Base-by-base conservation (phyloP, 1,284 basidiomycete species). In the Hypsizygus ulmarius region DNA sequence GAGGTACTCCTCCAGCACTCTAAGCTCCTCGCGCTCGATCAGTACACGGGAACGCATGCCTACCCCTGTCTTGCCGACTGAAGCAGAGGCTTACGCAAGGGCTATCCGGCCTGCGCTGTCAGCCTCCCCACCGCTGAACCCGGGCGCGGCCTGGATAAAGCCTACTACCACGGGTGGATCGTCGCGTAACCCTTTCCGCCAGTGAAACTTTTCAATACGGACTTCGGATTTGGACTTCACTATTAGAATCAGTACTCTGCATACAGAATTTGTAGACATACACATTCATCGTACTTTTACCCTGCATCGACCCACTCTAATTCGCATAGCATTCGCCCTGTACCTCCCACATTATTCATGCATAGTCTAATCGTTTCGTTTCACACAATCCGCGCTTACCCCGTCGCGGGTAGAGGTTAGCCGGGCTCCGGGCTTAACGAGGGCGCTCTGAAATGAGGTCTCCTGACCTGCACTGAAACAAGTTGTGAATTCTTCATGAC, bases 41-140 rank as follows among this genome's bases (percentile, higher is more conserved):
- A 50, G 52, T 39, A 56, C 49, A 43, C 56, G 67, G 54, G 61
- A 63, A 19, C 57, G 43, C 30, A 48, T 38, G 37, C 49, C 36
- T 46, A 39, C 40, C 16, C 36, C 47, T 45, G 14, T 62, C 27
- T 46, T 56, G 27, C 62, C 66, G 42, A 82, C 81, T 10, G 80
- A 79, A 33, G 85, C 84, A 29, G 75, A 85, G 68, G 68, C 64
- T 47, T 87, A 85, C 51, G 78, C 76, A 39, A 67, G 70, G 48
- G 70, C 75, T 38, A 65, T 81, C 30, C 64, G 70, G 48, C 65
- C 66, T 16, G 59, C 51, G 45, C 56, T 69, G 10, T 51, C 55
- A 14, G 45, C 59, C 25, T 58, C 54, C 49, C 59, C 62, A 44
- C 62, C 63, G 18, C 34, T 47, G 12, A 48, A 51, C 18, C 55